Percentiles rank a stretch among this genome's conserved stretches.
Evolutionary conservation across 257 asterid species (phyloP).

Genomic region (Solanum pennellii): DNA sequence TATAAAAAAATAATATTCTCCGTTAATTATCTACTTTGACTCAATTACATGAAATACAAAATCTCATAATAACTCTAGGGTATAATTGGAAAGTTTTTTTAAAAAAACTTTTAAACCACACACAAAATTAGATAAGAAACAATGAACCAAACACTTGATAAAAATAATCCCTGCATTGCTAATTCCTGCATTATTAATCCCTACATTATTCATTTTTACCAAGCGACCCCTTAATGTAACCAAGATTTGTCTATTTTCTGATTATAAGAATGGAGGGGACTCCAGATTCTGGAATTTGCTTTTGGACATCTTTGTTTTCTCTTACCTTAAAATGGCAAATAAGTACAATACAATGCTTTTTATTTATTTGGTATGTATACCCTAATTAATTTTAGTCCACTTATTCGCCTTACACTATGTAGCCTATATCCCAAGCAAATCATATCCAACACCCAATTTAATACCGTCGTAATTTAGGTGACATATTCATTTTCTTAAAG

Average conservation of each 20-base stretch:
- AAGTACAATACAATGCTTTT: not conserved
- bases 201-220: no score
- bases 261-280: not conserved
- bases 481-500: accelerated
- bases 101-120: no score
- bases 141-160: no score
- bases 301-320: not conserved
- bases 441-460: not conserved
- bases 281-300: not conserved
- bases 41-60: no score
- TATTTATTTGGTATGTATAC: not conserved
- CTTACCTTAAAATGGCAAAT: not conserved
- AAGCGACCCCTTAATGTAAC: no score
- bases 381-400: not conserved
- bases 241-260: not conserved
- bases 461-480: not conserved
- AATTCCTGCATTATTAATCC: no score
- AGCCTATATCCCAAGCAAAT: not conserved
- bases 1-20: no score
- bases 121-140: no score
- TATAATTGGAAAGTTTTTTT: no score
- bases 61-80: no score
- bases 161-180: no score
- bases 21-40: no score
- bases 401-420: not conserved